phyloP scores from a whole-genome alignment of 495 filamentous ascomycete genomes.

The Lasiosphaeria miniovina region DNA sequence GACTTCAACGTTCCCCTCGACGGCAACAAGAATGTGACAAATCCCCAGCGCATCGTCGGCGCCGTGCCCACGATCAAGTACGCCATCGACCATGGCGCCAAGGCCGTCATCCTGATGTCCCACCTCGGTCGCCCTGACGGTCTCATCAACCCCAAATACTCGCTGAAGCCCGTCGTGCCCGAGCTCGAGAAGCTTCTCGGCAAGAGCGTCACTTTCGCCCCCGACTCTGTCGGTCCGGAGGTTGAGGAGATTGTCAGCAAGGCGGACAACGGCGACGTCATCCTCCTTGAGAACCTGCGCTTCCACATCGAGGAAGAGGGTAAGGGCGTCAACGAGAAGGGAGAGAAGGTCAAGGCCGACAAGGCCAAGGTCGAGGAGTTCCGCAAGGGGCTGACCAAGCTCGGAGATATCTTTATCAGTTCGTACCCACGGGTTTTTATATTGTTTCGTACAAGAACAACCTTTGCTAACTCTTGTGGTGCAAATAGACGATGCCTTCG shows the following conservation, averaged over 20 bases:
- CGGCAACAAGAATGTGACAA: constrained; percentile 85
- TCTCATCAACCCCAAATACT: constrained; percentile 86
- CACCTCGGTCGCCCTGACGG: constrained; percentile 96
- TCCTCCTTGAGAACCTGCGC: constrained; percentile 94
- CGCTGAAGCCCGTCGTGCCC: constrained; percentile 83
- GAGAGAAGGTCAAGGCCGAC: constrained; percentile 97
- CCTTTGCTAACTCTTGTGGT: not conserved
- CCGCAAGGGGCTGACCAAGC: constrained; percentile 87
- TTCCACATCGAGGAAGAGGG: constrained; percentile 99
- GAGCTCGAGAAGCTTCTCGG: constrained; percentile 89
- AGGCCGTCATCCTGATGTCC: constrained; percentile 96
- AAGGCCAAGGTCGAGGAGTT: constrained; percentile 89
- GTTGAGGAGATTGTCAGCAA: constrained; percentile 86
- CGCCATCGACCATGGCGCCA: constrained; percentile 89
- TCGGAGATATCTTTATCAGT: constrained; percentile 98
- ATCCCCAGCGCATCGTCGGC: constrained; percentile 96
- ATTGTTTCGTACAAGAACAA: not conserved
- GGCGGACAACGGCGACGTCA: constrained; percentile 75
- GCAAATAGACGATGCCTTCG: constrained; percentile 87
- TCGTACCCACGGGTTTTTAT: constrained; percentile 34
- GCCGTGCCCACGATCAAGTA: constrained; percentile 98
- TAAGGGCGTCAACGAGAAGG: constrained; percentile 82
- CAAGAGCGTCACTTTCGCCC: constrained; percentile 77
- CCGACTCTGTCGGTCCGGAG: constrained; percentile 87
- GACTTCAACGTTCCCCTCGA: constrained; percentile 99